Evolutionary conservation across 176 grass and related monocot species (phyloP), one percentile per base, ranked within the genome.

Genomic region (Rhipidocladum racemiflorum): DNA sequence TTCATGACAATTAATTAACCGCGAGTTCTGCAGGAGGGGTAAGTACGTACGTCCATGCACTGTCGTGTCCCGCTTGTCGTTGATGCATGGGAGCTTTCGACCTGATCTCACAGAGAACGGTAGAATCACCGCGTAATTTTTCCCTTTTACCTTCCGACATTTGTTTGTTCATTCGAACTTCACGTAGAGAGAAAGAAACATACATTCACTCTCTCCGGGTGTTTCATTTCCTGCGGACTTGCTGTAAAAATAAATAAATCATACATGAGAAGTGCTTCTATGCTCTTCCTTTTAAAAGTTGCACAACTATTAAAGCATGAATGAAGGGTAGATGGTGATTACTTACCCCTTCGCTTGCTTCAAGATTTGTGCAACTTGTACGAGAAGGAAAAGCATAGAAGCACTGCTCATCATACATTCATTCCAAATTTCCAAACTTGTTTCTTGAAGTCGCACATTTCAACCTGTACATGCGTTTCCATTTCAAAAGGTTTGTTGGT

Each of bases 51-150:
- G 51, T 1, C 54, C 51, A 49, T 69, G 40, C 0, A 65, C 69
- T 68, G 85, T 83, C 85, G 56, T 71, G 44, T 83, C 79, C 68
- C 71, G n/a, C 30, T 60, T 86, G 70, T 81, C 78, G 32, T 35
- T 59, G 60, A 67, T 35, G n/a, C n/a, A n/a, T n/a, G 20, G 40
- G 77, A 70, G 64, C 9, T 69, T 38, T 40, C 32, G 32, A 34
- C 46, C 48, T 68, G 45, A 1, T 79, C 29, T 51, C 48, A 4
- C 9, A n/a, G 0, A 12, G 16, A 68, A 14, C 7, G 79, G 53
- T 35, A 56, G 20, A 57, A 57, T 14, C 34, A 38, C 17, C 11
- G 30, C 21, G 30, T 75, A 15, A 56, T 17, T 40, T 34, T 34
- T 45, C 21, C 6, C 10, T 43, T 50, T 15, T 21, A n/a, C 11